phyloP scores from a whole-genome alignment of 192 early-diverging fungal species.

The Phlyctochytrium bullatum region DNA sequence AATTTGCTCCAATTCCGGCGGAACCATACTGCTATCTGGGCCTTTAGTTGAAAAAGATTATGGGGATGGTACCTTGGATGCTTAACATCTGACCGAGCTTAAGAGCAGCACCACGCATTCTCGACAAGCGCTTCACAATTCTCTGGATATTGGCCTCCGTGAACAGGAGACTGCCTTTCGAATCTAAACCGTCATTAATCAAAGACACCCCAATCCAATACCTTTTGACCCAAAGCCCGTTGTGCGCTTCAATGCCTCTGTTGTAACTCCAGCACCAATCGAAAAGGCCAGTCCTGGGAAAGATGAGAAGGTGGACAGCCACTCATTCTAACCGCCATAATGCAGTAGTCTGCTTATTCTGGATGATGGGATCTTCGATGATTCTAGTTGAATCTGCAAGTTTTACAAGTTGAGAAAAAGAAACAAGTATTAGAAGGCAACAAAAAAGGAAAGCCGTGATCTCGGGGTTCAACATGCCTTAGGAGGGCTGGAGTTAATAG shows the following conservation, averaged over 20 bases:
- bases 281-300: slow-evolving; percentile 69
- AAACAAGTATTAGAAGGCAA: no score
- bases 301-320: no score
- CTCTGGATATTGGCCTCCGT: slow-evolving; percentile 79
- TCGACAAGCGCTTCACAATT: slow-evolving; percentile 77
- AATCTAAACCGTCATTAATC: background rate
- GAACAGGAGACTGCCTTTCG: slow-evolving; percentile 41
- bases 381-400: no score
- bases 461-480: no score
- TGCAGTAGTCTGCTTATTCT: slow-evolving; percentile 76
- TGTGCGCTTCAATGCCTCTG: slow-evolving; percentile 62
- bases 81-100: slow-evolving; percentile 98
- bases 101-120: slow-evolving; percentile 94
- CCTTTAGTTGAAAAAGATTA: background rate
- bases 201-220: background rate
- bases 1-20: slow-evolving; percentile 77
- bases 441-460: no score
- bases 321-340: no score
- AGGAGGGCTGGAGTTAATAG: no score
- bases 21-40: slow-evolving; percentile 52
- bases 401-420: no score
- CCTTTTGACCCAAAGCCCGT: slow-evolving; percentile 45
- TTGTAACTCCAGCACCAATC: slow-evolving; percentile 68
- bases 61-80: slow-evolving; percentile 69
- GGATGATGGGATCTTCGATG: slow-evolving; percentile 68